These are phyloP conservation scores for Prototheca cutis DNA, from an alignment of 163 green algal genomes.

Conservation along the genomic window DNA sequence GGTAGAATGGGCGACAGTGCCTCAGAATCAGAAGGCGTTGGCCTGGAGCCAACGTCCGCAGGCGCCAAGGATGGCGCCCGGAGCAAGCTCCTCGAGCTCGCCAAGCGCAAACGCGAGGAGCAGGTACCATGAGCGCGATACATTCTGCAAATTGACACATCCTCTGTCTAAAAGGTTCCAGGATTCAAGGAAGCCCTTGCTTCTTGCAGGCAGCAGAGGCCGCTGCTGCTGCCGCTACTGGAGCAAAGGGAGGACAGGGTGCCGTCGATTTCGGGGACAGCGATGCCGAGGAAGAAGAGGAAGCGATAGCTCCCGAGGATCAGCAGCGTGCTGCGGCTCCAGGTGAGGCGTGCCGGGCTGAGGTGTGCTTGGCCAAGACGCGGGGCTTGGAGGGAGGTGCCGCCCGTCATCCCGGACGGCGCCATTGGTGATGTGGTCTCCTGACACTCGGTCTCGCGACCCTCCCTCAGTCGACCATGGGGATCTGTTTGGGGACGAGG, in stretches of 20 bases:
- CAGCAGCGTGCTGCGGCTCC: not conserved
- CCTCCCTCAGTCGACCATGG: not conserved
- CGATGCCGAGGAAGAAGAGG: conserved; percentile 5
- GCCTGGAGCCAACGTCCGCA: too few relatives aligned
- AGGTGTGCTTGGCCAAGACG: not conserved
- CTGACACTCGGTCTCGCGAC: too few relatives aligned
- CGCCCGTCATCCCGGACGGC: too few relatives aligned
- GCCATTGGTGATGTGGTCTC: too few relatives aligned
- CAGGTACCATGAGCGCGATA: too few relatives aligned
- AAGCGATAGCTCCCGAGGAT: not conserved
- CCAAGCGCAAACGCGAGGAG: conserved; percentile 11
- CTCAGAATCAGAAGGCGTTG: too few relatives aligned
- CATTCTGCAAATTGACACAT: too few relatives aligned
- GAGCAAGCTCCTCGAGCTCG: conserved; percentile 8
- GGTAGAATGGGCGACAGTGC: too few relatives aligned
- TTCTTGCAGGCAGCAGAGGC: conserved; percentile 1
- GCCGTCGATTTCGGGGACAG: conserved; percentile 13
- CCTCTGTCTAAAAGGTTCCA: too few relatives aligned
- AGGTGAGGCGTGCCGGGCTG: not conserved
- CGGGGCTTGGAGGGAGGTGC: too few relatives aligned
- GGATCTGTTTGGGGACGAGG: conserved; percentile 23
- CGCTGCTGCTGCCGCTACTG: not conserved
- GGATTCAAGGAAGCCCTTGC: too few relatives aligned
- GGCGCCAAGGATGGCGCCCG: too few relatives aligned
- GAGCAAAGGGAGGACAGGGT: not conserved